These are phyloP conservation scores for Penicillium goetzii DNA, from an alignment of 495 filamentous ascomycete genomes.

Conservation along the genomic window DNA sequence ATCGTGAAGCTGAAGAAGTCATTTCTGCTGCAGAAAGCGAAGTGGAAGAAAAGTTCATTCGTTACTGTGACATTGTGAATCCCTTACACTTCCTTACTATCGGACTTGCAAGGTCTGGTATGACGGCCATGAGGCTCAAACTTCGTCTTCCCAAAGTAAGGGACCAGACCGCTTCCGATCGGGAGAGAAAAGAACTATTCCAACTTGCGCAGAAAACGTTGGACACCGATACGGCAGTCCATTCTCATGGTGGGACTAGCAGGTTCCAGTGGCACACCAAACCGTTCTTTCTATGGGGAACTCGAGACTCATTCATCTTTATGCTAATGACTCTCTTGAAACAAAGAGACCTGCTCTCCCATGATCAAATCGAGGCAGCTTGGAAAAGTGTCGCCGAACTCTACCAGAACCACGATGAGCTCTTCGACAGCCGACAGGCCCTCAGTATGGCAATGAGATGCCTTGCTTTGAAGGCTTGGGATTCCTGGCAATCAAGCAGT, in stretches of 20 bases:
- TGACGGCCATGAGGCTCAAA: conserved; percentile 25
- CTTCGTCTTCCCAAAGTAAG: conserved; percentile 15
- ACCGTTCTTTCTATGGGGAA: conserved; percentile 23
- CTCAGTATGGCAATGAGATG: conserved; percentile 19
- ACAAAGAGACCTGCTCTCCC: conserved; percentile 7
- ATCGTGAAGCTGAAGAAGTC: conserved; percentile 46
- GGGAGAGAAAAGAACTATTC: conserved; percentile 17
- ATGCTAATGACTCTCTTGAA: conserved; percentile 13
- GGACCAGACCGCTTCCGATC: conserved; percentile 15
- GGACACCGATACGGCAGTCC: conserved; percentile 23
- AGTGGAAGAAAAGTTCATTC: conserved; percentile 50
- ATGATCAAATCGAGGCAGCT: conserved; percentile 11
- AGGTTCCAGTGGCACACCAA: conserved; percentile 17
- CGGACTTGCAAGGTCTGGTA: conserved; percentile 45
- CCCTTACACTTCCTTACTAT: conserved; percentile 67
- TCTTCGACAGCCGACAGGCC: conserved; percentile 10
- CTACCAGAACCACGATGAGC: conserved; percentile 22
- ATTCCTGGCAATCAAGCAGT: conserved; percentile 7
- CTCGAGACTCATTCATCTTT: conserved; percentile 14
- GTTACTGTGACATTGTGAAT: conserved; percentile 60
- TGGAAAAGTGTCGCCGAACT: conserved; percentile 24
- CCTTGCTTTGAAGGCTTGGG: conserved; percentile 14
- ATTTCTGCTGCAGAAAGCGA: conserved; percentile 34
- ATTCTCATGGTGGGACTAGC: conserved; percentile 12
- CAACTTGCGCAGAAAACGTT: conserved; percentile 28